Evolutionary conservation across 345 rosid genomes (phyloP).

Genomic region (Carallia brachiata): DNA sequence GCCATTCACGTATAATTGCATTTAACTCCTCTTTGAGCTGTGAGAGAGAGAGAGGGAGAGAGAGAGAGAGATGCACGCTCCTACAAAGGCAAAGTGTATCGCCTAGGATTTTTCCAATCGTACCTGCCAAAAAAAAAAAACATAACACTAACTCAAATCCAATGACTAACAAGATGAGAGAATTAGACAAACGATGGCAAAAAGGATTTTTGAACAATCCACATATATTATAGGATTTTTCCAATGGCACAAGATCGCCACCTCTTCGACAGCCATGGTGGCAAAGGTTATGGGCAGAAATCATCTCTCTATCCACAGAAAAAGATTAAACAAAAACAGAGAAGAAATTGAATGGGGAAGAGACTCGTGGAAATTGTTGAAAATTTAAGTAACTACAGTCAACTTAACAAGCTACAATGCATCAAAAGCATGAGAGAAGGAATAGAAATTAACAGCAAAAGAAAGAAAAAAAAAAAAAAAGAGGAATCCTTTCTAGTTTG

Average conservation of each 20-base stretch:
- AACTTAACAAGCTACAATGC: conserved; percentile 10
- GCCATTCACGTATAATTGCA: too few species aligned
- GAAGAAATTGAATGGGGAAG: conserved; percentile 21
- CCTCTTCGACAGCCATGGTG: conserved; percentile 33
- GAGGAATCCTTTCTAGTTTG: background rate
- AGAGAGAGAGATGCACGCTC: background rate
- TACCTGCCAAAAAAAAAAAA: conserved; percentile 13
- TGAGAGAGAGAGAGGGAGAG: too few species aligned
- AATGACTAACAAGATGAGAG: background rate
- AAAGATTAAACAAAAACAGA: conserved; percentile 17
- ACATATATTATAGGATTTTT: background rate
- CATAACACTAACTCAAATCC: conserved; percentile 2
- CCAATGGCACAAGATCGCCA: conserved; percentile 28
- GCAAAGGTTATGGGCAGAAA: conserved; percentile 36
- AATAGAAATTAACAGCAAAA: background rate
- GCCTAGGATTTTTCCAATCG: background rate
- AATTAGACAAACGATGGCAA: background rate
- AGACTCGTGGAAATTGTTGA: conserved; percentile 15
- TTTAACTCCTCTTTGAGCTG: too few species aligned
- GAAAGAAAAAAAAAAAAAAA: background rate
- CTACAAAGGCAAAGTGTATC: background rate
- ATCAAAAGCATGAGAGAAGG: background rate
- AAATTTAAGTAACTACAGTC: conserved; percentile 18
- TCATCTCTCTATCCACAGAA: conserved; percentile 34
- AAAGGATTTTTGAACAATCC: conserved; percentile 15